Evolutionary conservation across 306 rosid genomes (phyloP), one percentile per base, ranked within the genome.

Genomic region (Prinsepia uniflora): DNA sequence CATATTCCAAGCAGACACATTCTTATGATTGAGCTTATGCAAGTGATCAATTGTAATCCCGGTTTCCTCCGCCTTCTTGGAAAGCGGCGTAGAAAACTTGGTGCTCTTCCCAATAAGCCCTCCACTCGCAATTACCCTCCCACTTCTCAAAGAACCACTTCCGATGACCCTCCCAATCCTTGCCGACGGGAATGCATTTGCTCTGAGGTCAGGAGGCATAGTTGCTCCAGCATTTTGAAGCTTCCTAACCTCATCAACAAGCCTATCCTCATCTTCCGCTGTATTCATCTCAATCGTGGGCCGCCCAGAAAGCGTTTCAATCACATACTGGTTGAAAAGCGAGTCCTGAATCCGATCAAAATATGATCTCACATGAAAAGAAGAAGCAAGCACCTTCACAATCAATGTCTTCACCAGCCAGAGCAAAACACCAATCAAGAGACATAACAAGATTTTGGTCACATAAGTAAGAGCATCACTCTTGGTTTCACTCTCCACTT

Each of bases 1-100:
- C 98, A 92, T 92, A 68, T 92, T 92, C 98, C 98, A 92, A 0
- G 98, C 96, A 20, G 98, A 92, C 5, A 92, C 82, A 75, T 92
- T 92, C 71, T 84, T 86, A 0, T 83, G 88, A 81, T 87, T 92
- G 67, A 87, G 76, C 86, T 69, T 89, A 67, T 89, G 95, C 67
- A 92, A 70, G 56, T 87, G 89, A 81, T 85, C 96, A 43, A 92
- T 84, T 17, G 89, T 86, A 57, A 92, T 92, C 0, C 80, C 92
- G 0, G 4, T 7, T 10, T 89, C 96, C 8, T 81, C 89, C 5
- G 70, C 58, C 36, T 46, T 85, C 85, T 74, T 84, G 10, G 89
- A 70, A 34, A 71, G 77, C 7, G 81, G 70, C 46, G 75, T 60
- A 0, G 92, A 87, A 36, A 84, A 17, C 65, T 57, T 80, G 11